Conservation (phyloP, 2,329 filamentous ascomycete species). For the Aspergillus sp. region DNA sequence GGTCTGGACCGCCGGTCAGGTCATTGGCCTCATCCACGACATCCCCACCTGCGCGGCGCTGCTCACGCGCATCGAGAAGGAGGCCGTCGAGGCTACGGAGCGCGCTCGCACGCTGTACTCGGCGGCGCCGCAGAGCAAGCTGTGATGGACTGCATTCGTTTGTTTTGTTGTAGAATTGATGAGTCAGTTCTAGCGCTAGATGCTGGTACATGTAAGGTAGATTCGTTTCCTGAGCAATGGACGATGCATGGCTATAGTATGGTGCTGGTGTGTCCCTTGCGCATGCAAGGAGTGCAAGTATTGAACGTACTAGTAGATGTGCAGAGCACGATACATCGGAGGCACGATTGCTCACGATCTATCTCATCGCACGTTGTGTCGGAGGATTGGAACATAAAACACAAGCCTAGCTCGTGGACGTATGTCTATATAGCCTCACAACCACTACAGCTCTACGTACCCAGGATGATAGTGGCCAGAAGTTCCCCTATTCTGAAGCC, state of each 20-base stretch:
- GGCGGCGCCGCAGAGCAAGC: conserved; percentile 53
- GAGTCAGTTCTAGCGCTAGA: not conserved
- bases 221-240: not conserved
- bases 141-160: conserved; percentile 36
- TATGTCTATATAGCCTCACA: too few relatives aligned
- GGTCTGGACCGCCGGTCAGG: conserved; percentile 97
- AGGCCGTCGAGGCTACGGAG: conserved; percentile 65
- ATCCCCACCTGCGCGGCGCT: conserved; percentile 72
- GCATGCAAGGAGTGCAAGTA: too few relatives aligned
- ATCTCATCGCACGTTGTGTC: too few relatives aligned
- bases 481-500: too few relatives aligned
- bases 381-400: too few relatives aligned
- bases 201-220: not conserved
- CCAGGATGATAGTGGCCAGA: too few relatives aligned
- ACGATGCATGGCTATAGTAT: not conserved
- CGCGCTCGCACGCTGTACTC: conserved; percentile 56
- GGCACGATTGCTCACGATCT: too few relatives aligned
- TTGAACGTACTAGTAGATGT: too few relatives aligned
- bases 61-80: conserved; percentile 70
- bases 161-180: not conserved
- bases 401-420: too few relatives aligned
- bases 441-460: too few relatives aligned
- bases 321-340: too few relatives aligned
- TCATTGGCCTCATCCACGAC: conserved; percentile 84
- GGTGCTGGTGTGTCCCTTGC: not conserved